Evolutionary conservation across 129 eudicot species (phyloP), one percentile per base, ranked within the genome.

Genomic region (Silybum marianum): DNA sequence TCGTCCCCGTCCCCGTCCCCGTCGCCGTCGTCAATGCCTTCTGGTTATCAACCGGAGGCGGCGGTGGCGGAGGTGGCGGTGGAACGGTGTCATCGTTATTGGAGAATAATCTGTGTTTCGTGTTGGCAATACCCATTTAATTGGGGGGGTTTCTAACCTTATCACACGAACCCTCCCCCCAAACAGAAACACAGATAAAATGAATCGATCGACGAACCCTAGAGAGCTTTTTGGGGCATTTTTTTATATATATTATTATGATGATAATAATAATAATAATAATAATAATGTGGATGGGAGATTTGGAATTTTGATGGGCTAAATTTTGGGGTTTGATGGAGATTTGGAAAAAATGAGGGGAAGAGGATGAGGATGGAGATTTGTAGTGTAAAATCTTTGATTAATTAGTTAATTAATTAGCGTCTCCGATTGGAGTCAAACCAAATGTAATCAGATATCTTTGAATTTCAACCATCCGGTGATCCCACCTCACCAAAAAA

Each of bases 381-480:
- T 14, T 48, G 48, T 58, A 58, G 18, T 54, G 19, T 67, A 10
- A 42, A 63, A 28, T 67, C 23, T 34, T 38, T 46, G 11, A 48
- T 48, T 48, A 14, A 48, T 48, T 16, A 48, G 11, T 51, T 51
- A 51, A 48, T 58, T 38, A 26, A 36, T 70, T 26, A 2, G 71
- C 3, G 9, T 76, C 21, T 69, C 21, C 7, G 62, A 44, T 40
- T 66, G 68, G 11, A 26, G 63, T 70, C 22, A 58, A 69, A 71
- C 19, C 19, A 16, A 14, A 70, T 70, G 13, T 63, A 8, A 63
- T 22, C 9, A 19, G 13, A 62, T 11, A 51, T 19, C 65, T 54
- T 83, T 83, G 79, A 83, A 72, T 83, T 22, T 71, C 58, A 83
- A 83, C 86, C 79, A 72, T 25, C 74, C 66, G 78, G 58, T 83